Evolutionary conservation across 139 green algal species (phyloP).

Genomic region (Chlorella sp.): DNA sequence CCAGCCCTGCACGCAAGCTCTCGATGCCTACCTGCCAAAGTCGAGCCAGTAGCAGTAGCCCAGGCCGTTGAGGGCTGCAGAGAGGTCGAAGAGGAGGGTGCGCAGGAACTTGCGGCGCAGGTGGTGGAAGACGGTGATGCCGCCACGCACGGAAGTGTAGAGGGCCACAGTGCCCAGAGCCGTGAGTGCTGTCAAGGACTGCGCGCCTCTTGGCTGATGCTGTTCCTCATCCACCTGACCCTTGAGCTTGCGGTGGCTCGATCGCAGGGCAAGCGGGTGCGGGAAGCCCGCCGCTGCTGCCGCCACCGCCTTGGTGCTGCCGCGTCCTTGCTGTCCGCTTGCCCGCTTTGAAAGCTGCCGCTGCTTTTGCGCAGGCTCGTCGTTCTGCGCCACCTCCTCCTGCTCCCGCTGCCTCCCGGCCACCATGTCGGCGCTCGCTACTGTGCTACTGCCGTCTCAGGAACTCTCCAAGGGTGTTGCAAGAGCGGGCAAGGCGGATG

Average conservation of each 20-base stretch:
- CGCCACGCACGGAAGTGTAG: not conserved
- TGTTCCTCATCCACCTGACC: too few species aligned
- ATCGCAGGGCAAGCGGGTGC: too few species aligned
- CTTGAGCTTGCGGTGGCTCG: too few species aligned
- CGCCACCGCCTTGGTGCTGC: not conserved
- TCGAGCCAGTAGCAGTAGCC: constrained; percentile 45
- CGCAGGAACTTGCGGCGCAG: constrained; percentile 8
- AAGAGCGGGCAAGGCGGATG: too few species aligned
- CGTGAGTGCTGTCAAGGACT: not conserved
- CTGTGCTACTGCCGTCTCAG: not conserved
- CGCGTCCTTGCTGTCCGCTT: not conserved
- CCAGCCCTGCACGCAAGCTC: too few species aligned
- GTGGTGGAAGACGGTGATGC: constrained; percentile 34
- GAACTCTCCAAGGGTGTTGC: not conserved
- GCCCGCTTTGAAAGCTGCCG: not conserved
- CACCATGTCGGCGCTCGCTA: not conserved
- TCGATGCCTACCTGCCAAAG: constrained; percentile 43
- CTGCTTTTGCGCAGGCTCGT: not conserved
- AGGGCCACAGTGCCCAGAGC: not conserved
- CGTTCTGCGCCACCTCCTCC: too few species aligned
- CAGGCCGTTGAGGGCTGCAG: constrained; percentile 15
- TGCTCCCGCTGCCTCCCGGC: too few species aligned
- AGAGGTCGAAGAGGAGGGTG: constrained; percentile 23
- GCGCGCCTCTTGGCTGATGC: not conserved
- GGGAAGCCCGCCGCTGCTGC: not conserved